Conservation (phyloP, 805 yeast species). For the Suhomyces sp. region DNA sequence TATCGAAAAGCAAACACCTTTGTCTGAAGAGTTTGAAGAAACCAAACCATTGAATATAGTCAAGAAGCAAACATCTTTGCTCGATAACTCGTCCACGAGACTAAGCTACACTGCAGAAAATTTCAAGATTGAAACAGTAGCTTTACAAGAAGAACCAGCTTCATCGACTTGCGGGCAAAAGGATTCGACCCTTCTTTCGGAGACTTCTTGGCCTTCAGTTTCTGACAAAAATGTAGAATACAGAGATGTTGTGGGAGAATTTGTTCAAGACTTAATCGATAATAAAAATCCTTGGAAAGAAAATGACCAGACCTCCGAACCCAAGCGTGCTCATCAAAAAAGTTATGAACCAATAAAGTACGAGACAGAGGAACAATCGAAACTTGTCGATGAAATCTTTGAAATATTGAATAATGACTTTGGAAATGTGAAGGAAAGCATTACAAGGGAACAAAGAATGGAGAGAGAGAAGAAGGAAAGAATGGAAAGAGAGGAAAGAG, state of each 20-base stretch:
- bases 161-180: neutral
- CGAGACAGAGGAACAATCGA: neutral
- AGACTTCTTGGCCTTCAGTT: neutral
- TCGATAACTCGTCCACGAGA: neutral
- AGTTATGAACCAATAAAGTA: neutral
- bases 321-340: neutral
- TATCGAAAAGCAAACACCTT: neutral
- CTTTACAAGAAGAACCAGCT: neutral
- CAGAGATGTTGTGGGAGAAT: neutral
- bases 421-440: neutral
- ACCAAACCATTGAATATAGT: neutral
- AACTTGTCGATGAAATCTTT: neutral
- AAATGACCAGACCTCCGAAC: neutral
- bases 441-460: neutral
- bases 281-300: neutral
- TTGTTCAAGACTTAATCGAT: neutral
- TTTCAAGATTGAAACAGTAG: neutral
- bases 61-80: neutral
- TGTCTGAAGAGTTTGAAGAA: neutral
- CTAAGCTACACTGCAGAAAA: neutral
- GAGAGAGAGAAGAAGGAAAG: neutral
- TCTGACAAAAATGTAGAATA: neutral
- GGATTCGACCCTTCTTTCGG: neutral
- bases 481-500: neutral
- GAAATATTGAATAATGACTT: neutral